A percentile compares a stretch with the other conserved stretches of the same genome.
phyloP scores from a whole-genome alignment of 1,284 basidiomycete genomes.

The Hypsizygus ulmarius region DNA sequence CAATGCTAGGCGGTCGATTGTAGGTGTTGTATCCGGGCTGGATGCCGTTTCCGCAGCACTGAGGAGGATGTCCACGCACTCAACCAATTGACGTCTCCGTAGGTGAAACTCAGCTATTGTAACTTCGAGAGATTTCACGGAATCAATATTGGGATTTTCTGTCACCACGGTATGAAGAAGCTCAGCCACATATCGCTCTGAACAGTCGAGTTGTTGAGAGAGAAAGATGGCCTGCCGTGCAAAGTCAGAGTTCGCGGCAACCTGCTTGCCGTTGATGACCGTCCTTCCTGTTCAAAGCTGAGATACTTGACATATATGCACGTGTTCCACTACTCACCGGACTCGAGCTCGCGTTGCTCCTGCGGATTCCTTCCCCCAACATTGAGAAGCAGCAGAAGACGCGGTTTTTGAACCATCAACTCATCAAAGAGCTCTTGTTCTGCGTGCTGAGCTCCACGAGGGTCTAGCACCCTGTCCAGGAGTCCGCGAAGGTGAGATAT shows the following conservation, averaged over 20 bases:
- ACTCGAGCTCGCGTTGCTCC: constrained; percentile 71
- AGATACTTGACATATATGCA: not conserved
- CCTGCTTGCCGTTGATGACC: constrained; percentile 53
- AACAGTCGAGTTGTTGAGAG: constrained; percentile 72
- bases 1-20: constrained; percentile 47
- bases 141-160: constrained; percentile 59
- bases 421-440: constrained; percentile 77
- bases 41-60: constrained; percentile 41
- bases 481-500: constrained; percentile 37
- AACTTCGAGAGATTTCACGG: constrained; percentile 57
- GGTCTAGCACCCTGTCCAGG: constrained; percentile 30
- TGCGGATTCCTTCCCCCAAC: constrained; percentile 57
- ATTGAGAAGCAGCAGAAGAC: constrained; percentile 60
- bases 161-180: constrained; percentile 66
- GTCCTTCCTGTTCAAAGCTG: constrained; percentile 51
- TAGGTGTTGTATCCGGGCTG: constrained; percentile 36
- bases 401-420: constrained; percentile 61
- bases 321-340: constrained; percentile 46
- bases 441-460: constrained; percentile 42
- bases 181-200: constrained; percentile 71
- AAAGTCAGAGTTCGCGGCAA: constrained; percentile 71
- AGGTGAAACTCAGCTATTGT: constrained; percentile 66
- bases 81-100: constrained; percentile 63
- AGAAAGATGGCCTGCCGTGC: constrained; percentile 73
- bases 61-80: constrained; percentile 53